Conservation (phyloP, 148 eudicot species). For the Gaultheria prostrata region DNA sequence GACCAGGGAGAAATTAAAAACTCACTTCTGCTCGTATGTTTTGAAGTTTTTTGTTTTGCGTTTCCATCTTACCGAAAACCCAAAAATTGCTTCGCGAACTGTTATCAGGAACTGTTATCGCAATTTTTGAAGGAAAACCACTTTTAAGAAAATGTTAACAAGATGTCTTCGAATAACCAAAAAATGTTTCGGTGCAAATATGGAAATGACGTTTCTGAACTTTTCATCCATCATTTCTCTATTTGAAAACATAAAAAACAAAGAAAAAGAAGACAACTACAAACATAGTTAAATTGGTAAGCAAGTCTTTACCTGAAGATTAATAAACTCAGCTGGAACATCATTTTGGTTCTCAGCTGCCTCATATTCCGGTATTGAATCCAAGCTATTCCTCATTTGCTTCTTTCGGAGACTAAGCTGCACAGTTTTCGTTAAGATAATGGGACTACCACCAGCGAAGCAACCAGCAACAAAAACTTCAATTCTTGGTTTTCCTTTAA, state of each 20-base stretch:
- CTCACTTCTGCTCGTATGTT: not conserved
- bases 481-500: constrained; percentile 56
- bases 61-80: not conserved
- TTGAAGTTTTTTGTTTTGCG: not conserved
- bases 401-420: constrained; percentile 47
- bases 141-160: not conserved
- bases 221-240: not conserved
- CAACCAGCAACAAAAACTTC: constrained; percentile 83
- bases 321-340: constrained; percentile 32
- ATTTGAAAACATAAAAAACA: not conserved
- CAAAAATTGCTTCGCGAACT: not conserved
- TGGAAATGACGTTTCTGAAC: not conserved
- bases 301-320: constrained; percentile 44
- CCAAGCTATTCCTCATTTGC: constrained; percentile 44
- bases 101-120: not conserved
- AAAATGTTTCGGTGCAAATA: not conserved
- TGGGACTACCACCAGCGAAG: constrained; percentile 48
- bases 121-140: not conserved
- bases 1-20: not conserved
- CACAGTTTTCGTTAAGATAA: constrained; percentile 61
- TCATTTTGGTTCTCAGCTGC: constrained; percentile 31
- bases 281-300: not conserved
- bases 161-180: not conserved
- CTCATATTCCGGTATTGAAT: constrained; percentile 65
- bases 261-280: not conserved